Percentiles rank a stretch among this genome's conserved stretches.
Evolutionary conservation across 148 eudicot genomes (phyloP).

Genomic region (Diospyros lotus): DNA sequence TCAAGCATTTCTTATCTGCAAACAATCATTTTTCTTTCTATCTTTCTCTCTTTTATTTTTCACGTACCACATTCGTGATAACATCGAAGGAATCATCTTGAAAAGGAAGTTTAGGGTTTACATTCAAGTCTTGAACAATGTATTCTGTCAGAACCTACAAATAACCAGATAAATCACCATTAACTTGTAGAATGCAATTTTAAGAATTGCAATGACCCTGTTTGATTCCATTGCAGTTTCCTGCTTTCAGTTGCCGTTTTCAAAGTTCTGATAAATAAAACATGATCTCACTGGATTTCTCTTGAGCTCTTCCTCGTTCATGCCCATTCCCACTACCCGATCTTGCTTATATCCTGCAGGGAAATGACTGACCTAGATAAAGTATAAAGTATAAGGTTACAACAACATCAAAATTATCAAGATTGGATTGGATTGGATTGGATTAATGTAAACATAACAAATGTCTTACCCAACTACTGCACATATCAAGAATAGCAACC

Average conservation of each 20-base stretch:
- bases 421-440: background rate
- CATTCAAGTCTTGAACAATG: conserved; percentile 87
- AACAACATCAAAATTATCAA: background rate
- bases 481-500: conserved; percentile 83
- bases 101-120: conserved; percentile 76
- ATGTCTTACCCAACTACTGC: conserved; percentile 94
- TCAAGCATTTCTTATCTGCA: background rate
- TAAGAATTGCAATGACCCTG: too few species aligned
- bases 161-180: background rate
- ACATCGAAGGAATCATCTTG: conserved; percentile 86
- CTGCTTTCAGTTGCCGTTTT: too few species aligned
- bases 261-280: background rate
- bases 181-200: background rate
- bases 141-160: conserved; percentile 87
- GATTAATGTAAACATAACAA: background rate
- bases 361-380: conserved; percentile 89
- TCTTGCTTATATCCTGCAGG: conserved; percentile 91
- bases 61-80: conserved; percentile 91
- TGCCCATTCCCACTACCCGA: conserved; percentile 81
- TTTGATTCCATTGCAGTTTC: too few species aligned
- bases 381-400: conserved; percentile 20
- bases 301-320: conserved; percentile 91
- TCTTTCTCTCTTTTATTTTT: too few species aligned
- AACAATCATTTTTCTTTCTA: too few species aligned
- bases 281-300: conserved; percentile 60